phyloP scores from a whole-genome alignment of 441 rosid species.

The Erysimum pusillum region DNA sequence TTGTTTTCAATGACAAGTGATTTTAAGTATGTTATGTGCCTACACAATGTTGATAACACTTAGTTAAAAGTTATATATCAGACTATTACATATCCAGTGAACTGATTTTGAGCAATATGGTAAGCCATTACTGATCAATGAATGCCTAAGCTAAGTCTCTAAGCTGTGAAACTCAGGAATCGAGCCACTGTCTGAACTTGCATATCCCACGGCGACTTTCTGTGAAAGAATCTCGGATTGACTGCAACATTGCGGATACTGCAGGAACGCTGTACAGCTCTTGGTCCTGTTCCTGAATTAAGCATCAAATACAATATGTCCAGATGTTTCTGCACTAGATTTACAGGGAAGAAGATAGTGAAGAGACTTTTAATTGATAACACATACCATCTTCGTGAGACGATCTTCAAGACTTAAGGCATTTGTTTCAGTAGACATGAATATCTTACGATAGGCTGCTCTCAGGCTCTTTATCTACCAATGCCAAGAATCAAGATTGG shows the following conservation, averaged over 20 bases:
- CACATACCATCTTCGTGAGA: slow-evolving; percentile 77
- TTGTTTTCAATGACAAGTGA: background rate
- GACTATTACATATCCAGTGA: background rate
- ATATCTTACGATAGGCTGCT: slow-evolving; percentile 82
- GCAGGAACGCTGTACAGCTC: slow-evolving; percentile 61
- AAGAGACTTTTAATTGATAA: slow-evolving; percentile 11
- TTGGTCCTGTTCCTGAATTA: slow-evolving; percentile 66
- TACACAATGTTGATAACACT: slow-evolving; percentile 5
- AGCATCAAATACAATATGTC: slow-evolving; percentile 23
- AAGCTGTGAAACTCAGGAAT: slow-evolving; percentile 53
- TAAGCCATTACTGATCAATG: slow-evolving; percentile 23
- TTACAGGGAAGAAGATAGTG: slow-evolving; percentile 26
- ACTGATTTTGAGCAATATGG: background rate
- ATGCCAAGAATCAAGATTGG: slow-evolving; percentile 18
- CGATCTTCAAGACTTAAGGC: slow-evolving; percentile 72
- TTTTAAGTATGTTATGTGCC: slow-evolving; percentile 3
- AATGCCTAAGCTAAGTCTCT: slow-evolving; percentile 30
- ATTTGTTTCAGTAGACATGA: slow-evolving; percentile 65
- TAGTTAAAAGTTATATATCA: slow-evolving; percentile 9
- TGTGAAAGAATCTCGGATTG: slow-evolving; percentile 75
- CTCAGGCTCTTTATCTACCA: slow-evolving; percentile 78
- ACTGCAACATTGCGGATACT: slow-evolving; percentile 73
- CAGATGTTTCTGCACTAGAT: slow-evolving; percentile 15
- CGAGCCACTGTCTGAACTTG: slow-evolving; percentile 78
- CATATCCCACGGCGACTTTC: slow-evolving; percentile 89